phyloP scores from a whole-genome alignment of 1,139 yeast species.

The Zhuliangozyma blackwelliae region DNA sequence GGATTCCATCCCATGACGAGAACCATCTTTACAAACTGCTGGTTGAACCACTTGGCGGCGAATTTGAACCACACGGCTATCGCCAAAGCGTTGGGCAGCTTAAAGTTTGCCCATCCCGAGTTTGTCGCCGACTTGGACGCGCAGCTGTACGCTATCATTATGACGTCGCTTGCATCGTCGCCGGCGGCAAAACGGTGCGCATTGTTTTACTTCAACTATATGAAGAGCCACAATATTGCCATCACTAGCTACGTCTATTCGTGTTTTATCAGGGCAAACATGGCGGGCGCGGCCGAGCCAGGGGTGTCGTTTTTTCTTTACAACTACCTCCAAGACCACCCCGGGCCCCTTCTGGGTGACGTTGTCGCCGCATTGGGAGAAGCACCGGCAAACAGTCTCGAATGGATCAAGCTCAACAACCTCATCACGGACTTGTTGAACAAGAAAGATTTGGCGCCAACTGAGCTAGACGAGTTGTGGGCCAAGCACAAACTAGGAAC shows the following conservation, averaged over 20 bases:
- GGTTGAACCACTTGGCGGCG: slow-evolving; percentile 31
- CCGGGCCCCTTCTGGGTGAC: neutral
- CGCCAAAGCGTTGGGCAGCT: slow-evolving; percentile 18
- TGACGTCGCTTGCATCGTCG: slow-evolving; percentile 24
- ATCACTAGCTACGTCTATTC: slow-evolving; percentile 16
- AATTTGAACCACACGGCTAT: slow-evolving; percentile 36
- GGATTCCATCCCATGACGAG: slow-evolving; percentile 18
- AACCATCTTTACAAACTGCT: slow-evolving; percentile 32
- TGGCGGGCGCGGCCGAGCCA: slow-evolving; percentile 22
- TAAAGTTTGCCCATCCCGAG: slow-evolving; percentile 16
- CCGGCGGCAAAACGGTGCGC: slow-evolving; percentile 28
- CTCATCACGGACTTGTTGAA: neutral
- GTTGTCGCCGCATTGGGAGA: neutral
- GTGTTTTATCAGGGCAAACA: slow-evolving; percentile 22
- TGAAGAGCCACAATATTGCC: slow-evolving; percentile 10
- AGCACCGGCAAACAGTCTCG: too few species aligned
- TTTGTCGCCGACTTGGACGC: slow-evolving; percentile 17
- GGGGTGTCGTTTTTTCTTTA: slow-evolving; percentile 27
- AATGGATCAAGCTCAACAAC: neutral
- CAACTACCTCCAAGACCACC: slow-evolving; percentile 18
- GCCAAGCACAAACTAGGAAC: neutral
- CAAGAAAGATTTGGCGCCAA: neutral
- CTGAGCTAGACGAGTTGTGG: neutral
- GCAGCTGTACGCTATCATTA: slow-evolving; percentile 30
- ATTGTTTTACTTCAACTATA: slow-evolving; percentile 18